Evolutionary conservation across 306 rosid species (phyloP).

Genomic region (Cajanus cajan): DNA sequence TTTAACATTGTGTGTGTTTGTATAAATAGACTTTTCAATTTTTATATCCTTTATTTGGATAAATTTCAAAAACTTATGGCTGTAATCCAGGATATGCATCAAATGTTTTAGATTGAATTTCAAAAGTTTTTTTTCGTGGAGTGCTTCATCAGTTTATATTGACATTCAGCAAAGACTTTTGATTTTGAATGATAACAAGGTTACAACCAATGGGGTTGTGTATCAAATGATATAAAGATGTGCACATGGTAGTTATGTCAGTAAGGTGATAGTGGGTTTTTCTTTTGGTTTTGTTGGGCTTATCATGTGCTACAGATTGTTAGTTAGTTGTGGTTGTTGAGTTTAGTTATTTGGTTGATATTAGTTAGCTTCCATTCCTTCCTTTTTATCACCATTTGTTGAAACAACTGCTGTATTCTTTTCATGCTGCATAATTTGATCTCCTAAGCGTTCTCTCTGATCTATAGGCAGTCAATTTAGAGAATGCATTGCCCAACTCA

Average conservation of each 20-base stretch:
- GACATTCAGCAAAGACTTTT: background rate
- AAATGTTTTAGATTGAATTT: background rate
- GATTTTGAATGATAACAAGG: background rate
- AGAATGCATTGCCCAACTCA: constrained; percentile 96
- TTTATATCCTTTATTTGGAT: background rate
- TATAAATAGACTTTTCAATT: background rate
- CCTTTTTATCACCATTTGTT: too few relatives aligned
- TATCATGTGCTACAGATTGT: background rate
- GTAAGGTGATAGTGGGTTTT: background rate
- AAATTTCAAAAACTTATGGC: background rate
- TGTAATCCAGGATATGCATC: background rate
- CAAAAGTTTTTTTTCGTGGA: background rate
- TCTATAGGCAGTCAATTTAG: constrained; percentile 94
- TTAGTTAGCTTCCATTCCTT: too few relatives aligned
- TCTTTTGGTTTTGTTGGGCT: background rate
- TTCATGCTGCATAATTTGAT: too few relatives aligned
- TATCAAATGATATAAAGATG: background rate
- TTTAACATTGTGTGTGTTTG: too few relatives aligned
- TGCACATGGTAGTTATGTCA: background rate
- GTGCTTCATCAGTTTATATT: background rate
- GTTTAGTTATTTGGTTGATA: too few relatives aligned
- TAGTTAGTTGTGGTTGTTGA: too few relatives aligned
- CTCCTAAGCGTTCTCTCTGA: constrained; percentile 37
- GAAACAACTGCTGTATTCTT: too few relatives aligned
- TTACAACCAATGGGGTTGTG: background rate